Evolutionary conservation across 768 basidiomycete genomes (phyloP), one percentile per base, ranked within the genome.

Genomic region (Krasilnikovozyma curviuscula): DNA sequence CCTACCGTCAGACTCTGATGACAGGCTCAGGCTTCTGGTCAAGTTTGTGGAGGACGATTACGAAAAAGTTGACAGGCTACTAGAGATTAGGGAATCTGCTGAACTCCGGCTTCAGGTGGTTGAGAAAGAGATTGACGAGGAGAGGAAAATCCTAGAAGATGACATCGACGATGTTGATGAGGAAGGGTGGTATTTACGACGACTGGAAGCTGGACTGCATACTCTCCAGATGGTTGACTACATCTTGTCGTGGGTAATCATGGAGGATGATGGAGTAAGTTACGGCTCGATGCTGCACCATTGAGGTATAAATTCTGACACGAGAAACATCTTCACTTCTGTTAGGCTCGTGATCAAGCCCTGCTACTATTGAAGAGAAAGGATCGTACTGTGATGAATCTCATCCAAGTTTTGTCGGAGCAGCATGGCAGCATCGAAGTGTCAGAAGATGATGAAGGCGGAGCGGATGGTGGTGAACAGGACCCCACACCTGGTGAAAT

Each of bases 261-360:
- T 95, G 88, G 93, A 98, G 66, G 91, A 97, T 57, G 91, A 97
- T 57, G 93, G 91, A 31, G 93, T 93, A 67, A 48, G 82, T 65
- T 4, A 0, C 51, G 29, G 7, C 14, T 18, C 16, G 34, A 19
- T 0, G 30, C 18, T 29, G 7, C 30, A 14, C 25, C 18, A 25
- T 7, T 7, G 3, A 24, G 5, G 23, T 18, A 33, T 50, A 28
- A 27, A 14, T 32, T 29, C 48, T 35, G 7, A 13, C 31, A 3
- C 19, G 13, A n/a, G 14, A 8, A 7, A 37, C 9, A 5, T 14
- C 28, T 16, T 49, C 29, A 31, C 25, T 23, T 9, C 35, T 18
- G 25, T 49, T 14, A 97, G 91, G 77, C 88, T 44, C 79, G 77
- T 40, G 66, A 67, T 10, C 91, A 97, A 64, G 68, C 78, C 7